Conservation (phyloP, 306 rosid species). For the Urtica urens region DNA sequence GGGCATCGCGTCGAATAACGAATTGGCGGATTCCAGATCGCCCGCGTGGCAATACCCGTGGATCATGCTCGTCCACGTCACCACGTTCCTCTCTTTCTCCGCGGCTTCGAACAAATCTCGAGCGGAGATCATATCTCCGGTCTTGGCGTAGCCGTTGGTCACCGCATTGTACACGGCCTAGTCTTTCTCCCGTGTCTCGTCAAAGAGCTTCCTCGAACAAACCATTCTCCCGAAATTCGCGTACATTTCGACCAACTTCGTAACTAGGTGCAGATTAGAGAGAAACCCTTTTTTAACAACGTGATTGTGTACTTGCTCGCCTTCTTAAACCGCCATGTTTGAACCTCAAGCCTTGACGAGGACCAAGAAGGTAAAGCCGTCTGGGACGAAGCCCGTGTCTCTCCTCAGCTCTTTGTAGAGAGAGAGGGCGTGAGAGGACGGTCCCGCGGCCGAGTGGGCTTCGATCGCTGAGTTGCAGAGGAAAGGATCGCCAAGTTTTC, state of each 20-base stretch:
- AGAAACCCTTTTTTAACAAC: slow-evolving; percentile 37
- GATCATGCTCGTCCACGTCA: slow-evolving; percentile 66
- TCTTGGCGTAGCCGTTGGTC: slow-evolving; percentile 55
- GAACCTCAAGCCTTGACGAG: slow-evolving; percentile 40
- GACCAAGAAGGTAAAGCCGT: slow-evolving; percentile 31
- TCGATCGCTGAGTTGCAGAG: slow-evolving; percentile 46
- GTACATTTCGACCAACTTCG: slow-evolving; percentile 58
- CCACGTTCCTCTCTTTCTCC: slow-evolving; percentile 38
- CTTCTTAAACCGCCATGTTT: slow-evolving; percentile 24
- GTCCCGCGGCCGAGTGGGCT: slow-evolving; percentile 26
- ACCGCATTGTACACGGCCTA: slow-evolving; percentile 39
- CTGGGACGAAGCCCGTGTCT: slow-evolving; percentile 20
- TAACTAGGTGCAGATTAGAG: slow-evolving; percentile 39
- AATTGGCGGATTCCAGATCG: slow-evolving; percentile 37
- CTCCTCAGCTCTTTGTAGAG: slow-evolving; percentile 38
- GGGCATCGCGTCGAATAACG: slow-evolving; percentile 47
- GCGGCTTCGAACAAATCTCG: slow-evolving; percentile 40
- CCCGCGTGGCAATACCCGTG: slow-evolving; percentile 43
- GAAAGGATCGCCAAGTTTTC: slow-evolving; percentile 21
- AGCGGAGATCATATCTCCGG: slow-evolving; percentile 41
- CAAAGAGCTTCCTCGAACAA: slow-evolving; percentile 42
- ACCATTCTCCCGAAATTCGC: slow-evolving; percentile 32
- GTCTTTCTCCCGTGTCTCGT: slow-evolving; percentile 51
- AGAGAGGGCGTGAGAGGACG: slow-evolving; percentile 26
- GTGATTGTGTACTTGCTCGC: slow-evolving; percentile 32